A percentile compares a stretch with the other conserved stretches of the same genome.
These are phyloP conservation scores for Aspergillus ibericus DNA, from an alignment of 2,329 filamentous ascomycete species.

Conservation along the genomic window DNA sequence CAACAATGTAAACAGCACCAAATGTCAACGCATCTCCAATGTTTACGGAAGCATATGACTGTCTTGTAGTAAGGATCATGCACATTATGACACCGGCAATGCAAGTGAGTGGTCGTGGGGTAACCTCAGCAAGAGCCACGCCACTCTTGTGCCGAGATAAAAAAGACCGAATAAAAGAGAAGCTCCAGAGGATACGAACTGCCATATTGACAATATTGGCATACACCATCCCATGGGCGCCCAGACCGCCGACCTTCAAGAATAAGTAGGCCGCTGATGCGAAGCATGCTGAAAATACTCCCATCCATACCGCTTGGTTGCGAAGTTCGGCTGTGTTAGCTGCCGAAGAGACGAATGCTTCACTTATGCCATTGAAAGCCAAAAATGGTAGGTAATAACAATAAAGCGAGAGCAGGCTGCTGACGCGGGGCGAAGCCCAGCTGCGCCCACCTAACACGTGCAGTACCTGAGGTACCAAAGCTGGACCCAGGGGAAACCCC, in stretches of 20 bases:
- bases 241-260: constrained; percentile 66
- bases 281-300: constrained; percentile 74
- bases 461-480: constrained; percentile 71
- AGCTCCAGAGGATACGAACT: constrained; percentile 80
- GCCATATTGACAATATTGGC: constrained; percentile 91
- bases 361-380: constrained; percentile 85
- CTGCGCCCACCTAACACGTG: constrained; percentile 71
- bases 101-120: constrained; percentile 49
- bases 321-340: constrained; percentile 74
- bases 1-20: constrained; percentile 53
- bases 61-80: constrained; percentile 37
- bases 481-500: constrained; percentile 70
- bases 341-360: constrained; percentile 89
- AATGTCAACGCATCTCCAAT: constrained; percentile 51
- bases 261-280: constrained; percentile 72
- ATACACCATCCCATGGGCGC: constrained; percentile 76
- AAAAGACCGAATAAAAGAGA: constrained; percentile 67
- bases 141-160: constrained; percentile 52
- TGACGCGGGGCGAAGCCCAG: constrained; percentile 75
- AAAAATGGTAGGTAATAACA: constrained; percentile 92
- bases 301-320: constrained; percentile 80
- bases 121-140: constrained; percentile 45
- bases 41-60: constrained; percentile 23
- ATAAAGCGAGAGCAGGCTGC: constrained; percentile 72
- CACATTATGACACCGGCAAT: constrained; percentile 49